A percentile compares a stretch with the other conserved stretches of the same genome.
phyloP scores from a whole-genome alignment of 1,284 basidiomycete genomes.

The Limonomyces culmigenus region DNA sequence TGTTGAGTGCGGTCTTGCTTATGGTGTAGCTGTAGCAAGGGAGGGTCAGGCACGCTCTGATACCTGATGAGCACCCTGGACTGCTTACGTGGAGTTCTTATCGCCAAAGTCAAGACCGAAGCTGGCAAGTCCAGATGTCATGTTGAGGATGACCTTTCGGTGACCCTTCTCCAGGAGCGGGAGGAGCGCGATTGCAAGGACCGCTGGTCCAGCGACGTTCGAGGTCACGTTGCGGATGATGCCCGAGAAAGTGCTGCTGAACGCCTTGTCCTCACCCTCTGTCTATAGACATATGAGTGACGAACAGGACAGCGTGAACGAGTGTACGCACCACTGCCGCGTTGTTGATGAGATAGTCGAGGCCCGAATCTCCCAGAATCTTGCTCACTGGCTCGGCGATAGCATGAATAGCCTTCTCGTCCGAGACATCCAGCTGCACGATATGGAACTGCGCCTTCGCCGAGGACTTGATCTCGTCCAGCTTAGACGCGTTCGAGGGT shows the following conservation, averaged over 20 bases:
- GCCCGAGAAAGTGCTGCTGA: constrained; percentile 5
- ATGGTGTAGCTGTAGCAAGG: constrained; percentile 5
- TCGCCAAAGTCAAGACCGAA: constrained; percentile 8
- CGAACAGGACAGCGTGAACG: background rate
- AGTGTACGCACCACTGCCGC: constrained; percentile 12
- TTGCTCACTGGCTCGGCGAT: constrained; percentile 9
- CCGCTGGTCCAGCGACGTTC: constrained; percentile 13
- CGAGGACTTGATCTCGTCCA: constrained; percentile 6
- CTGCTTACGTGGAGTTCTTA: constrained; percentile 1
- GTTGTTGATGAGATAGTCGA: constrained; percentile 17
- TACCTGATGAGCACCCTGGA: no score
- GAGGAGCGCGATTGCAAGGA: constrained; percentile 11
- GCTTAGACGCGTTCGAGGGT: constrained; percentile 8
- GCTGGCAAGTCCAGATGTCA: constrained; percentile 10
- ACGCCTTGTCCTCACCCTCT: constrained; percentile 7
- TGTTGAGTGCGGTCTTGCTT: constrained; percentile 6
- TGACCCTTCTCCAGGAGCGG: constrained; percentile 10
- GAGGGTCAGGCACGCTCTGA: no score
- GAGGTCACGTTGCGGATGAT: no score
- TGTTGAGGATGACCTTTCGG: constrained; percentile 11
- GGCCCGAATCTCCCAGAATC: constrained; percentile 9
- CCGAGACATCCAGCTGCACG: constrained; percentile 13
- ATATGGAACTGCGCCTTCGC: constrained; percentile 9
- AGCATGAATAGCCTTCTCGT: constrained; percentile 9
- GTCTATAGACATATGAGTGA: constrained; percentile 6